Conservation (phyloP, 345 rosid genomes). For the Corymbia maculata region DNA sequence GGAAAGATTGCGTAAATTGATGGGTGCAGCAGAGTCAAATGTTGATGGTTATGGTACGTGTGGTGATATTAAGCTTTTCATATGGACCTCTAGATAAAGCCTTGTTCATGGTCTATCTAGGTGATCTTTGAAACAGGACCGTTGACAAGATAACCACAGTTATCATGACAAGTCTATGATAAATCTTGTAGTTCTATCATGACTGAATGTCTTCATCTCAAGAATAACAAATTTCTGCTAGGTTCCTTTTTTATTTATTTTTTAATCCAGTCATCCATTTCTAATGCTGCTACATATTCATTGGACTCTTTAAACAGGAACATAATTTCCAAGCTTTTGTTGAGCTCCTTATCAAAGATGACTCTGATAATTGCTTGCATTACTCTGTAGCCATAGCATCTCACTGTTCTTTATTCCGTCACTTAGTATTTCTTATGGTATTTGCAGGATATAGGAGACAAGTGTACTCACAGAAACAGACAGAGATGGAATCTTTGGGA, state of each 20-base stretch:
- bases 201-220: background rate
- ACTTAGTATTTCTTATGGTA: background rate
- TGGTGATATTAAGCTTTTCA: background rate
- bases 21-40: slow-evolving; percentile 31
- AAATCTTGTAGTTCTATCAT: background rate
- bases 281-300: background rate
- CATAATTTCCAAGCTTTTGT: background rate
- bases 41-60: slow-evolving; percentile 43
- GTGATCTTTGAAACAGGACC: background rate
- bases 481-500: slow-evolving; percentile 20
- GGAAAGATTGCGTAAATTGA: slow-evolving; percentile 52
- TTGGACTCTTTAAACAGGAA: background rate
- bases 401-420: background rate
- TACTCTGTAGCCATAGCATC: background rate
- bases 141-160: background rate
- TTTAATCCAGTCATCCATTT: background rate
- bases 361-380: background rate
- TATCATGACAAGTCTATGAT: background rate
- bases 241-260: background rate
- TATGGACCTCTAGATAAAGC: background rate
- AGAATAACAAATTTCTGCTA: background rate
- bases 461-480: slow-evolving; percentile 31
- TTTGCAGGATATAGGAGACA: slow-evolving; percentile 52
- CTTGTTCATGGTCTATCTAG: background rate
- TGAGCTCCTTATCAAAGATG: background rate